A percentile compares a stretch with the other conserved stretches of the same genome.
Conservation (phyloP, 2,329 filamentous ascomycete genomes). For the Aspergillus sp. region DNA sequence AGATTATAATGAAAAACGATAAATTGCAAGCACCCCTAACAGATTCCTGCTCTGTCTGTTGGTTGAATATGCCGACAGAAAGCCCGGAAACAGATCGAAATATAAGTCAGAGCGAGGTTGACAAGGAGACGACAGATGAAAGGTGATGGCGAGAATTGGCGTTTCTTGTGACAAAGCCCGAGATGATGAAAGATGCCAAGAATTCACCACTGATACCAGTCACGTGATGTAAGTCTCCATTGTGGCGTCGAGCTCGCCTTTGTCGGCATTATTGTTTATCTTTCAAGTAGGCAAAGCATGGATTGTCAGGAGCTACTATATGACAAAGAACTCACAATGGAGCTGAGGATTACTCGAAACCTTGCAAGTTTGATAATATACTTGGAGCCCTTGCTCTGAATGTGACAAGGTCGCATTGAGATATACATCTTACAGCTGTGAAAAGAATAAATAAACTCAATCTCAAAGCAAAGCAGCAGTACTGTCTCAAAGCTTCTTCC, state of each 20-base stretch:
- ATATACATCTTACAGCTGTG: neutral
- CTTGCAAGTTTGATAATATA: neutral
- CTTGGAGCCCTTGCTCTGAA: neutral
- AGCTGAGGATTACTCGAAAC: neutral
- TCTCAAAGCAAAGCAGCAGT: neutral
- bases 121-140: slow-evolving; percentile 4
- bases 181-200: slow-evolving; percentile 29
- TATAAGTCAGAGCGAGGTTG: neutral
- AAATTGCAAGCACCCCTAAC: neutral
- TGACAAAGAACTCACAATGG: neutral
- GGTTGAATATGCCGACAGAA: neutral
- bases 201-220: slow-evolving; percentile 1
- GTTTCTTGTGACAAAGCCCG: slow-evolving; percentile 9
- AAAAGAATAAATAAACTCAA: neutral
- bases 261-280: neutral
- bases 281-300: neutral
- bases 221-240: slow-evolving; percentile 18
- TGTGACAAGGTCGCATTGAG: neutral
- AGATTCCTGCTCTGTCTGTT: slow-evolving; percentile 1
- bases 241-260: neutral
- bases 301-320: neutral
- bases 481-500: too few relatives aligned
- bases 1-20: neutral
- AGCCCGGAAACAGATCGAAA: neutral
- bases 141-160: slow-evolving; percentile 10